Conservation (phyloP, 177 flowering plant genomes). For the Vitis hybrid region DNA sequence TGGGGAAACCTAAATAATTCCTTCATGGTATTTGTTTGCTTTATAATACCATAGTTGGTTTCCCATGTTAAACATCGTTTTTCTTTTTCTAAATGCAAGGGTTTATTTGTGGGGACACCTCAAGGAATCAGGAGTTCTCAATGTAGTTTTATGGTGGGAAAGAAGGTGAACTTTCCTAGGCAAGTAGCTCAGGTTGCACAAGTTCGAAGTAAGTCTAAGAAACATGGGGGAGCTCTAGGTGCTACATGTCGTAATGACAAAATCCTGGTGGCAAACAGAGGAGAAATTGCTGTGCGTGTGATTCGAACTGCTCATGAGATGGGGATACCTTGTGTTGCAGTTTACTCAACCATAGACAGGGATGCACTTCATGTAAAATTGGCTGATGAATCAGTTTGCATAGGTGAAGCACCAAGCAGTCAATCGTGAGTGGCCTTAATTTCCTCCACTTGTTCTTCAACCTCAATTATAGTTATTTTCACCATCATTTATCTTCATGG, state of each 20-base stretch:
- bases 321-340: constrained; percentile 99
- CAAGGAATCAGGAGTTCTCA: constrained; percentile 60
- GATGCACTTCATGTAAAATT: constrained; percentile 97
- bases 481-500: not conserved
- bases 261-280: constrained; percentile 95
- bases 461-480: not conserved
- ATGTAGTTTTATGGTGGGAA: constrained; percentile 70
- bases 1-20: constrained; percentile 22
- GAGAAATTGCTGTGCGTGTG: constrained; percentile 97
- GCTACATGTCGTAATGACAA: constrained; percentile 70
- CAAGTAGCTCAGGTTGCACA: constrained; percentile 41
- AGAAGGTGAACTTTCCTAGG: constrained; percentile 46
- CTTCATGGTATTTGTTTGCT: not conserved
- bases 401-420: constrained; percentile 97
- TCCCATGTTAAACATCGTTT: not conserved
- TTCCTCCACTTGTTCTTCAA: constrained; percentile 5
- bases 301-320: constrained; percentile 97
- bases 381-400: constrained; percentile 97
- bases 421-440: constrained; percentile 72
- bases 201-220: constrained; percentile 37
- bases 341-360: constrained; percentile 93
- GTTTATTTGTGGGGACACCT: constrained; percentile 39
- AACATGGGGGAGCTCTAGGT: constrained; percentile 61
- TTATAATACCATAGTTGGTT: not conserved
- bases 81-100: constrained; percentile 21